Base-by-base conservation (phyloP, 2,329 filamentous ascomycete species). In the Penicillium capsulatum region DNA sequence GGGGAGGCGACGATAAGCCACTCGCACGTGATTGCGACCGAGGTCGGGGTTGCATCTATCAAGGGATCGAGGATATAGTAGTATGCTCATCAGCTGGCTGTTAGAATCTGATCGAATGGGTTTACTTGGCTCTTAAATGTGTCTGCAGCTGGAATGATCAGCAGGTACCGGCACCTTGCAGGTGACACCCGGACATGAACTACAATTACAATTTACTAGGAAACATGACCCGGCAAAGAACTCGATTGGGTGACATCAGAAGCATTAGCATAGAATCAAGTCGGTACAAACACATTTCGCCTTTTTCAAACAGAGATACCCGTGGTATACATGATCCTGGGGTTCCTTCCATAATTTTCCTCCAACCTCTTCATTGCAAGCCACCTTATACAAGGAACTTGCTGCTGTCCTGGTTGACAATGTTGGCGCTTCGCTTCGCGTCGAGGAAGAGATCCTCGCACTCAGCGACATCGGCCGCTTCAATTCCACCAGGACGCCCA, bases 381-480 rank as follows among this genome's bases (percentile, higher is more conserved):
- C 17, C 34, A 40, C 7, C 35, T 31, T 51, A 55, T 36, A 24
- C 35, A 52, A 88, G 73, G 68, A 82, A 90, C 44, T 74, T 78
- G 53, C 72, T 74, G 51, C 77, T 80, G 40, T 76, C 76, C 66
- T 81, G 80, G 60, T 77, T 69, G 55, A 89, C 76, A 53, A 90
- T 76, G 46, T 74, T 70, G 48, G 86, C 86, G 65, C 86, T 91
- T 53, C 86, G 79, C 59, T 81, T 81, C 34, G 86, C 84, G 66
- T 92, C 86, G 51, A 91, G 79, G 72, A 92, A 91, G 35, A 92
- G 70, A 58, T 88, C 84, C 64, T 90, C 84, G 63, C 85, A 90
- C 69, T 92, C 86, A 11, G 77, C 77, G 50, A 92, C 80, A 64
- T 91, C 86, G 57, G 80, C 76, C 40, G 86, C 71, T 57, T 89